Conservation (phyloP, 129 eudicot species). For the Mikania micrantha region DNA sequence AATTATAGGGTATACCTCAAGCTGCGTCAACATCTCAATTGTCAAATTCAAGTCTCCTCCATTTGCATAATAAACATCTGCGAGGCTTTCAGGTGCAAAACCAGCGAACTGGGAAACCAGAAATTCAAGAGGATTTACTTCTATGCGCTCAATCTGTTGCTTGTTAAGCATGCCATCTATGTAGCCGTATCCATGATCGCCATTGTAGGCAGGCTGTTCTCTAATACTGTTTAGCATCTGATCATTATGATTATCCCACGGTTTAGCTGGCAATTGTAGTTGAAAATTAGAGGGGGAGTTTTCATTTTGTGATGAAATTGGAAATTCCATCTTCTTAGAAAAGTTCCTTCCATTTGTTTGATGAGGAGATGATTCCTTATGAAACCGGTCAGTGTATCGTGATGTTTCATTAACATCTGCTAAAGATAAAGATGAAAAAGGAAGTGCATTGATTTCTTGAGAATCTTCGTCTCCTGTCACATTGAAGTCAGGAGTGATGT, state of each 20-base stretch:
- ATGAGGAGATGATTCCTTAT: constrained; percentile 44
- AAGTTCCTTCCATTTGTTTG: constrained; percentile 31
- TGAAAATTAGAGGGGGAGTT: constrained; percentile 35
- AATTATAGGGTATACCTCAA: constrained; percentile 52
- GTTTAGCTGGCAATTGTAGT: constrained; percentile 41
- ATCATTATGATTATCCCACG: constrained; percentile 65
- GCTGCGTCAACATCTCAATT: constrained; percentile 89
- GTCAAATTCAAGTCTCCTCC: constrained; percentile 78
- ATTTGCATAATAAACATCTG: constrained; percentile 72
- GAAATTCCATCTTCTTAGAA: constrained; percentile 43
- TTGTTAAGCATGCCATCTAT: constrained; percentile 48
- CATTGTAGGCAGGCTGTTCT: constrained; percentile 42
- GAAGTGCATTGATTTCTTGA: constrained; percentile 40
- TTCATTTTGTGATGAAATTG: constrained; percentile 33
- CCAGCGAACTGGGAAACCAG: constrained; percentile 76
- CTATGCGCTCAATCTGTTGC: constrained; percentile 44
- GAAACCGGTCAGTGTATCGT: constrained; percentile 37
- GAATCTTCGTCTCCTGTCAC: constrained; percentile 47
- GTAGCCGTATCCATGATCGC: constrained; percentile 40
- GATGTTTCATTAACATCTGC: constrained; percentile 40
- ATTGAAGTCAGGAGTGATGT: constrained; percentile 81
- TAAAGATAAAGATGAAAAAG: constrained; percentile 57
- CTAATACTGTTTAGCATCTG: constrained; percentile 33
- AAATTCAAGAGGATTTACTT: constrained; percentile 59
- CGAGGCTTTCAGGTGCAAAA: constrained; percentile 84